Conservation (phyloP, 176 grass and related monocot genomes). For the Zizania latifolia region DNA sequence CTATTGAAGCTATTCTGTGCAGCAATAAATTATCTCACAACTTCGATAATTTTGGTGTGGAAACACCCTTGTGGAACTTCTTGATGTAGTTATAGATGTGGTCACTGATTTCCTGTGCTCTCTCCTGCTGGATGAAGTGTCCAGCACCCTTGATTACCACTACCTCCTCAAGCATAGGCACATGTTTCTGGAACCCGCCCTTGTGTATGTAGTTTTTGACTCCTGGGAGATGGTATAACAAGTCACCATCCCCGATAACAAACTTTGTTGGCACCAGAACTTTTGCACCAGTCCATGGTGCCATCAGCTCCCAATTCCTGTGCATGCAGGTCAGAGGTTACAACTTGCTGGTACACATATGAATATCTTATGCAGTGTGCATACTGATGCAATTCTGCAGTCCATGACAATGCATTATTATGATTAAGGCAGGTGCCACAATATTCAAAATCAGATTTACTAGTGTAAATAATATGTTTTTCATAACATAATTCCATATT, state of each 20-base stretch:
- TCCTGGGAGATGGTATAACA: conserved; percentile 48
- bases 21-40: neutral
- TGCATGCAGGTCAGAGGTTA: neutral
- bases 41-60: neutral
- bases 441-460: neutral
- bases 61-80: conserved; percentile 9
- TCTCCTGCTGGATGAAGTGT: conserved; percentile 46
- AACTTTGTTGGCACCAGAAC: conserved; percentile 60
- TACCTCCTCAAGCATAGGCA: conserved; percentile 42
- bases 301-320: conserved; percentile 70
- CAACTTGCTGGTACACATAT: neutral
- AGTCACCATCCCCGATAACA: conserved; percentile 53
- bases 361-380: neutral
- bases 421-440: neutral
- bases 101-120: conserved; percentile 26
- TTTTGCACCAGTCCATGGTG: conserved; percentile 50
- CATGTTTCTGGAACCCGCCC: conserved; percentile 47
- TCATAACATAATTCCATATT: neutral
- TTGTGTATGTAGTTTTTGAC: conserved; percentile 53
- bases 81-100: conserved; percentile 46
- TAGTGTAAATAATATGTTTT: neutral
- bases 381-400: neutral
- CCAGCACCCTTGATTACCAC: conserved; percentile 34
- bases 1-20: neutral
- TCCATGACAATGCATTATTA: neutral